phyloP scores from a whole-genome alignment of 768 basidiomycete genomes.

The Calocera cornea region DNA sequence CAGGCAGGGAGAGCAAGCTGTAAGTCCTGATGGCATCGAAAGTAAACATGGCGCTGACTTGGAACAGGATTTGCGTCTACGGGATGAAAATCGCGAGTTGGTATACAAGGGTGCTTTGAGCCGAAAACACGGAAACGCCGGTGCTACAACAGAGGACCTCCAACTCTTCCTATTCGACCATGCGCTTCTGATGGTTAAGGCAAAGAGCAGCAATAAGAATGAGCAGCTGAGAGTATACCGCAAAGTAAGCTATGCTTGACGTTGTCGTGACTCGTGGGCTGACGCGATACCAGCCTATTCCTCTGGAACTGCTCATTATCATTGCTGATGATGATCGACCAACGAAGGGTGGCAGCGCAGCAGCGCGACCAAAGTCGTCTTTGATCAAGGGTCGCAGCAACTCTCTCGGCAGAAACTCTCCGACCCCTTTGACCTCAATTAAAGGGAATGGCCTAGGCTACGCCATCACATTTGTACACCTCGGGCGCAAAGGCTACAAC shows the following conservation, averaged over 20 bases:
- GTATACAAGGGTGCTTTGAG: conserved; percentile 83
- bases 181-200: conserved; percentile 86
- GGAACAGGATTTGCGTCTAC: conserved; percentile 63
- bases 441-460: conserved; percentile 61
- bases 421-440: conserved; percentile 8
- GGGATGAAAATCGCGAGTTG: conserved; percentile 79
- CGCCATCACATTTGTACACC: conserved; percentile 83
- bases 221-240: conserved; percentile 91
- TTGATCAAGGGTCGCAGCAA: conserved; percentile 8
- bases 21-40: conserved; percentile 29
- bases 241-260: conserved; percentile 43
- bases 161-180: conserved; percentile 95
- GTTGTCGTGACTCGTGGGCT: not conserved
- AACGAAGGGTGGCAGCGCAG: conserved; percentile 15
- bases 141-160: conserved; percentile 67
- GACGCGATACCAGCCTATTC: conserved; percentile 74
- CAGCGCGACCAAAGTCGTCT: conserved; percentile 20
- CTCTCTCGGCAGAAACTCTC: conserved; percentile 13
- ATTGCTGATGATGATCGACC: conserved; percentile 57
- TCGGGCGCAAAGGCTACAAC: conserved; percentile 85
- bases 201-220: conserved; percentile 63
- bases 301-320: conserved; percentile 79
- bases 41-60: not conserved
- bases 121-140: conserved; percentile 57
- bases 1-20: conserved; percentile 79